Percentiles rank a stretch among this genome's conserved stretches.
phyloP scores from a whole-genome alignment of 768 basidiomycete species.

The Rossbeevera mucosa region DNA sequence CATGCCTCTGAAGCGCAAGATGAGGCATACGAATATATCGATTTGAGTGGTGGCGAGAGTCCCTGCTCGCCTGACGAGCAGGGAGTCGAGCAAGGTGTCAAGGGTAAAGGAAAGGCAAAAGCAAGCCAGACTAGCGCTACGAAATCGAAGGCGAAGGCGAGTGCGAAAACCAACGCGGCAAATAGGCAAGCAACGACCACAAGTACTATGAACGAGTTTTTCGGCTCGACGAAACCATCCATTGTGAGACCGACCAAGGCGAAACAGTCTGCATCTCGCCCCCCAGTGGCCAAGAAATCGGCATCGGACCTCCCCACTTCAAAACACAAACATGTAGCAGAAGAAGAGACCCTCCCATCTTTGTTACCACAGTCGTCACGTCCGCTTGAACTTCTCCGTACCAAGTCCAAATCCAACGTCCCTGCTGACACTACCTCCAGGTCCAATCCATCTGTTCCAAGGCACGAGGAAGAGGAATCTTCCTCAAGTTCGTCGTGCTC shows the following conservation, averaged over 20 bases:
- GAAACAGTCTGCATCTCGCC: conserved; percentile 1
- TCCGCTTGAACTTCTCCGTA: conserved; percentile 27
- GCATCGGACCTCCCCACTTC: background rate
- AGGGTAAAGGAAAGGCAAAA: conserved; percentile 10
- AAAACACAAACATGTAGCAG: conserved; percentile 7
- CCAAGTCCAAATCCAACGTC: conserved; percentile 1
- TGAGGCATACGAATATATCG: conserved; percentile 23
- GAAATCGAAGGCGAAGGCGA: background rate
- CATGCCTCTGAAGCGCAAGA: conserved; percentile 24
- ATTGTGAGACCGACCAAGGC: background rate
- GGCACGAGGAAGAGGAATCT: conserved; percentile 13
- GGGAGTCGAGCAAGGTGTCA: background rate
- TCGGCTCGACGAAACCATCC: conserved; percentile 9
- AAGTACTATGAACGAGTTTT: conserved; percentile 10
- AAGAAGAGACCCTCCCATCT: conserved; percentile 5
- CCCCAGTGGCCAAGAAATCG: background rate
- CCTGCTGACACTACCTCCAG: background rate
- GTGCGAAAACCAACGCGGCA: background rate
- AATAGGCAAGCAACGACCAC: background rate
- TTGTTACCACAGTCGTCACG: conserved; percentile 16
- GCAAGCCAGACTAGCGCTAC: background rate
- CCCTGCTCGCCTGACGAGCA: conserved; percentile 17
- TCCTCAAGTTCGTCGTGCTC: conserved; percentile 2
- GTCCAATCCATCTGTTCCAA: background rate
- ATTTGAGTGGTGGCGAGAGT: conserved; percentile 24